Percentiles rank a stretch among this genome's conserved stretches.
phyloP scores from a whole-genome alignment of 2,329 filamentous ascomycete species.

The Claviceps pazoutovae region DNA sequence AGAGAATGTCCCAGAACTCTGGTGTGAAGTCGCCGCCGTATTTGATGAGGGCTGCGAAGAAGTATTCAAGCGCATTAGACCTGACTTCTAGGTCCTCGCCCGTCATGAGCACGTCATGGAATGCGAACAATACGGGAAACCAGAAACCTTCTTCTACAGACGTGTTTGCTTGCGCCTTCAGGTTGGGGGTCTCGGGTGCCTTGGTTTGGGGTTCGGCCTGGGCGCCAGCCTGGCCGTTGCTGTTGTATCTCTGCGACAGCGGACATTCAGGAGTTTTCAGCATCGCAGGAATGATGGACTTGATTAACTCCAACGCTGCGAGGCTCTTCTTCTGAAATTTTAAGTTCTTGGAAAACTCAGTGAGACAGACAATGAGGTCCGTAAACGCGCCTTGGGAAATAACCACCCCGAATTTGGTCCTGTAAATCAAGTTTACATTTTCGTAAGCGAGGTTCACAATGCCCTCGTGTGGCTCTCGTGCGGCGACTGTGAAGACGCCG shows the following conservation, averaged over 20 bases:
- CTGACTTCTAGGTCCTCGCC: slow-evolving; percentile 95
- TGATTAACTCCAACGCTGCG: slow-evolving; percentile 87
- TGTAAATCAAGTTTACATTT: slow-evolving; percentile 91
- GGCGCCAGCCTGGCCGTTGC: slow-evolving; percentile 16
- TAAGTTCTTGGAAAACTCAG: slow-evolving; percentile 97
- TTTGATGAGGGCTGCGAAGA: slow-evolving; percentile 83
- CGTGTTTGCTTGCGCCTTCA: slow-evolving; percentile 44
- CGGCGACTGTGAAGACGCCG: slow-evolving; percentile 92
- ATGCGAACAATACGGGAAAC: slow-evolving; percentile 96
- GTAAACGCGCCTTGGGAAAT: slow-evolving; percentile 95
- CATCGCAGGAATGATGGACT: slow-evolving; percentile 89
- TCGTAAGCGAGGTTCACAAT: slow-evolving; percentile 97
- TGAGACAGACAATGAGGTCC: slow-evolving; percentile 89
- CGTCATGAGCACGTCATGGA: slow-evolving; percentile 98
- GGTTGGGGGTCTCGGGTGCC: slow-evolving; percentile 28
- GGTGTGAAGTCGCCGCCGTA: slow-evolving; percentile 84
- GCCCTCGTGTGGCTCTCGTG: slow-evolving; percentile 80
- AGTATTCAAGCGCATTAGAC: slow-evolving; percentile 80
- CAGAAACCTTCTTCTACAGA: slow-evolving; percentile 95
- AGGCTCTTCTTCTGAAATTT: slow-evolving; percentile 98
- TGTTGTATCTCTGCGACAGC: slow-evolving; percentile 49
- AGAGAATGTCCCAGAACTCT: slow-evolving; percentile 97
- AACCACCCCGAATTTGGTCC: slow-evolving; percentile 85
- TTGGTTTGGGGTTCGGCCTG: slow-evolving; percentile 30
- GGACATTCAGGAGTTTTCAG: slow-evolving; percentile 91